Conservation (phyloP, 305 asterid species). For the Fraxinus latifolia region DNA sequence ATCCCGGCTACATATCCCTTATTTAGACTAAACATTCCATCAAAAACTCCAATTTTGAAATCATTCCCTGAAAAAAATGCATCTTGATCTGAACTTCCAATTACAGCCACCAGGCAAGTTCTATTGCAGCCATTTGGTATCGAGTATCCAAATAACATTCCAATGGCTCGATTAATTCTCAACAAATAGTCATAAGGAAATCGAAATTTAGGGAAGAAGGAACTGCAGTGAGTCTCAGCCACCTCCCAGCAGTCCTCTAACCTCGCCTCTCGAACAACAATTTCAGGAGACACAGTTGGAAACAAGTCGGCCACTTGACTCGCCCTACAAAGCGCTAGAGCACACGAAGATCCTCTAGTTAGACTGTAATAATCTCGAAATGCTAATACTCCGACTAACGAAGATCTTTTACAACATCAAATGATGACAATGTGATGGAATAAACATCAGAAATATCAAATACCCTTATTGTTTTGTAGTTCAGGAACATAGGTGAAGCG, state of each 20-base stretch:
- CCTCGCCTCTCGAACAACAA: constrained; percentile 80
- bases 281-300: constrained; percentile 63
- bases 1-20: constrained; percentile 81
- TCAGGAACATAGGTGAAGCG: not conserved
- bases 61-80: constrained; percentile 47
- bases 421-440: not conserved
- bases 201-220: constrained; percentile 76
- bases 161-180: constrained; percentile 74
- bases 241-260: constrained; percentile 97
- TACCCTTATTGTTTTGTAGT: not conserved
- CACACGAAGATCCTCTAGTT: not conserved
- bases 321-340: constrained; percentile 60
- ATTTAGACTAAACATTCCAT: constrained; percentile 57
- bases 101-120: constrained; percentile 79
- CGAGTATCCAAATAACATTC: constrained; percentile 78
- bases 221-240: constrained; percentile 89
- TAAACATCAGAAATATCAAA: not conserved
- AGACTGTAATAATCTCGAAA: not conserved
- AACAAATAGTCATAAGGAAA: constrained; percentile 78
- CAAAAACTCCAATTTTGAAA: constrained; percentile 57
- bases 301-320: constrained; percentile 71
- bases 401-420: not conserved
- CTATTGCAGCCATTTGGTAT: constrained; percentile 78
- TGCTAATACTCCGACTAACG: not conserved
- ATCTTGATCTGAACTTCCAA: constrained; percentile 48